Evolutionary conservation across 2,329 filamentous ascomycete genomes (phyloP), one percentile per base, ranked within the genome.

Genomic region (Diaporthe humulicola): DNA sequence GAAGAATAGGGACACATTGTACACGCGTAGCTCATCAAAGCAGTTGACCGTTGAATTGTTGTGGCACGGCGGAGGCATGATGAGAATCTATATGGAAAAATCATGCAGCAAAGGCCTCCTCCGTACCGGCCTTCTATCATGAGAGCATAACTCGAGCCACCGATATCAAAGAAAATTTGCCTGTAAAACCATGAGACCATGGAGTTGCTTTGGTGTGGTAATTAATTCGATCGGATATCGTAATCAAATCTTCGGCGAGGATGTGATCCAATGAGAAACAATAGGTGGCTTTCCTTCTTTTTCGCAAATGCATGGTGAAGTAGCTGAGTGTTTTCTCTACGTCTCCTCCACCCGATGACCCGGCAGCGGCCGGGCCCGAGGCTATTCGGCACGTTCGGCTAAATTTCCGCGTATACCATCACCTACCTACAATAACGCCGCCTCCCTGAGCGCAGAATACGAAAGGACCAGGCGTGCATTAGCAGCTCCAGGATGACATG

Each of bases 351-450:
- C n/a, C 64, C 48, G 48, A 69, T 40, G 17, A 36, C 28, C 22
- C 48, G 48, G 48, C 64, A 15, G 14, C 15, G 19, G 33, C 64
- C 36, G 64, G 33, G 9, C 64, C 64, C 64, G 64, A 69, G 64
- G 64, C 48, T 69, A 69, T 69, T 69, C 64, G 64, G 64, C 64
- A 69, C 8, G n/a, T 54, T 67, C 64, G 64, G 64, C 45, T 52
- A 64, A 33, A 28, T 6, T 28, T 9, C 3, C 42, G 36, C n/a
- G 38, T n/a, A 30, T 2, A 30, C 19, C 25, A 6, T 33, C 28
- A 56, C 25, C 5, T 33, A 33, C 5, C 52, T 14, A 42, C 22
- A 40, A 50, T 25, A 50, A 4, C 45, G 22, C 45, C 15, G 15
- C 42, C 42, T 22, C 42, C 42, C 17, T 45, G 17, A 4, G 42